Base-by-base conservation (phyloP, 108 stramenopile genomes). In the Hondaea fermentalgiana region DNA sequence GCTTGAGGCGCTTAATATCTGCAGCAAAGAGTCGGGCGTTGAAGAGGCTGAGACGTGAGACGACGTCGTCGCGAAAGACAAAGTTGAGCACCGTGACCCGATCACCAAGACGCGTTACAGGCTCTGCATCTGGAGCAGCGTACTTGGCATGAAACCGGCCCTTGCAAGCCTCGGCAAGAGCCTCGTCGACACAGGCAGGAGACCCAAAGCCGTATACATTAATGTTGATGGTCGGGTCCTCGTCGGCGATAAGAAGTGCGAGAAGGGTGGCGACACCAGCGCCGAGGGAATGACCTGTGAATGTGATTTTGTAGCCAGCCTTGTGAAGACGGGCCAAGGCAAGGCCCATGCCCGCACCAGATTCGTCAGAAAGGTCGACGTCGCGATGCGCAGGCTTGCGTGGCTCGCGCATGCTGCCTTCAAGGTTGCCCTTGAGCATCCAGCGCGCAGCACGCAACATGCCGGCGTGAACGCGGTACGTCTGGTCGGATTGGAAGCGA, bases 21-120 rank as follows among this genome's bases (percentile, higher is more conserved):
- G 76, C 76, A 6, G 51, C 76, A 23, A 83, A 83, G n/a, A 25
- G 45, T 6, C 76, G 76, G 16, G 76, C 76, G 51, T 83, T 83
- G 51, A 83, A 83, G 51, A 83, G 96, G 45, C 97, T 98, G 87
- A 98, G 91, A 3, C 97, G 95, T 3, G 97, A 97, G 49, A 98
- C 94, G 57, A 97, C 96, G 91, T 98, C 98, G 90, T 98, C 98
- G 72, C 97, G 97, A 21, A 97, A 91, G 21, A 98, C 93, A 21
- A 95, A 95, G 71, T 94, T 95, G n/a, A 95, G 96, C 43, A 95
- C 96, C 87, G 95, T 95, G 16, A 90, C 88, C 72, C 93, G 88
- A 1, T 94, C 93, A 58, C 91, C 94, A 23, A 94, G 95, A 35
- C 87, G 58, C 4, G 58, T 28, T 14, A 69, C 42, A 8, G 64